Evolutionary conservation across 176 grass and related monocot genomes (phyloP).

Genomic region (Aechmea fasciata): DNA sequence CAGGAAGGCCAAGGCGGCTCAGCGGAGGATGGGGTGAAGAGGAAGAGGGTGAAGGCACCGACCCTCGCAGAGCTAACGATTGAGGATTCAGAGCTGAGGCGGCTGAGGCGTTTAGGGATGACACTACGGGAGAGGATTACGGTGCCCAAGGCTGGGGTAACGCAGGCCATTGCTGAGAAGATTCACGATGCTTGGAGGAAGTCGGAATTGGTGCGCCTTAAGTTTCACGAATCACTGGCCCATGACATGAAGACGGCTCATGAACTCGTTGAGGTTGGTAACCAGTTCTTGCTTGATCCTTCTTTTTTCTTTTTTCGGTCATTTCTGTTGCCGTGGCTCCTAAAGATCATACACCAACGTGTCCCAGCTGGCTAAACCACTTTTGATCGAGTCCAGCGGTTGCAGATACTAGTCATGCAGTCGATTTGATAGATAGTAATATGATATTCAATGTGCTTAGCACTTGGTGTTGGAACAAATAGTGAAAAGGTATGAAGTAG

Average conservation of each 20-base stretch:
- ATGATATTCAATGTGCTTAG: no score
- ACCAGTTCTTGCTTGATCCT: background rate
- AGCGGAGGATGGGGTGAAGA: constrained; percentile 29
- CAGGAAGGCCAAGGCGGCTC: background rate
- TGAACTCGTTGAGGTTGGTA: constrained; percentile 77
- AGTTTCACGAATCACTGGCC: constrained; percentile 85
- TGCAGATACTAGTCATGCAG: no score
- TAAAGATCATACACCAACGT: no score
- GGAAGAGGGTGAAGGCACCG: constrained; percentile 59
- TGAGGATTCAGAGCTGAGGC: constrained; percentile 68
- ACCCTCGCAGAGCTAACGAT: constrained; percentile 83
- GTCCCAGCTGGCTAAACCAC: no score
- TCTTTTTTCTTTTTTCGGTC: background rate
- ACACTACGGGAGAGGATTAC: constrained; percentile 69
- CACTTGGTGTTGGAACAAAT: no score
- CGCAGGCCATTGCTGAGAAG: constrained; percentile 61
- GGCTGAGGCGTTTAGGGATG: constrained; percentile 58
- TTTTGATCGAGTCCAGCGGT: no score
- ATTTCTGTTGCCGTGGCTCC: background rate
- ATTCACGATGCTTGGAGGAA: constrained; percentile 97
- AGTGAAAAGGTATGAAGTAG: no score
- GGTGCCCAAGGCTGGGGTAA: constrained; percentile 88
- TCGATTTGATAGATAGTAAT: no score
- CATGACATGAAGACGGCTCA: constrained; percentile 89
- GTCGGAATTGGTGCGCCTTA: constrained; percentile 73